A percentile compares a stretch with the other conserved stretches of the same genome.
Conservation (phyloP, 73 alveolate species). For the Stentor roeselii region DNA sequence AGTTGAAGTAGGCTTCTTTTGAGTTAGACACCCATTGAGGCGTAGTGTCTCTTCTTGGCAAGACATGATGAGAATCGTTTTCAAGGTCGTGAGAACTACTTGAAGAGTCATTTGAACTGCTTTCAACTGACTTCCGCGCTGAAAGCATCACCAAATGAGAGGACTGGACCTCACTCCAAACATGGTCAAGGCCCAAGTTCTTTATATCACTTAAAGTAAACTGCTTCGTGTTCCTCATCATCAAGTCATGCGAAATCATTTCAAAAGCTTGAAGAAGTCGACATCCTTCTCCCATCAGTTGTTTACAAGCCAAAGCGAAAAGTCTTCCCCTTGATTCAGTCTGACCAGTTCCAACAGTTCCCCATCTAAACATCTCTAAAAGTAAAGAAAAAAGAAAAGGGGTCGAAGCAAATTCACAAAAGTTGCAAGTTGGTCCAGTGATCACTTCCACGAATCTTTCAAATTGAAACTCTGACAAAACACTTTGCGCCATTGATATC, state of each 20-base stretch:
- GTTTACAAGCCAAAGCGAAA: not conserved
- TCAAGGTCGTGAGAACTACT: not conserved
- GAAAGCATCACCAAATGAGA: not conserved
- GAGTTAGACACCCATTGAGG: not conserved
- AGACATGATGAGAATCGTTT: not conserved
- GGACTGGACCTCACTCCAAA: not conserved
- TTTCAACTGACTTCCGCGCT: not conserved
- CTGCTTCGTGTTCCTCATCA: not conserved
- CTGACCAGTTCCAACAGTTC: not conserved
- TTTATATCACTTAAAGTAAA: not conserved
- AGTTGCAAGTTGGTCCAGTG: not conserved
- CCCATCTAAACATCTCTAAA: constrained; percentile 22
- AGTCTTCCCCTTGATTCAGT: not conserved
- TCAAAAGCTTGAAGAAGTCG: not conserved
- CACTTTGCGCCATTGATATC: constrained; percentile 22
- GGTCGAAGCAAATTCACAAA: constrained; percentile 1
- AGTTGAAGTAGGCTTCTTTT: not conserved
- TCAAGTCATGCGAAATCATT: not conserved
- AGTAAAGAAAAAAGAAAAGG: constrained; percentile 6
- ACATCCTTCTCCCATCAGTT: not conserved
- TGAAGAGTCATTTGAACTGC: not conserved
- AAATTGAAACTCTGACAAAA: constrained; percentile 18
- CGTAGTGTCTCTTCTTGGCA: not conserved
- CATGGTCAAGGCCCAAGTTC: not conserved
- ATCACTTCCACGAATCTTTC: not conserved